A percentile compares a stretch with the other conserved stretches of the same genome.
These are phyloP conservation scores for Rhodamnia argentea DNA, from an alignment of 345 rosid genomes.

Conservation along the genomic window DNA sequence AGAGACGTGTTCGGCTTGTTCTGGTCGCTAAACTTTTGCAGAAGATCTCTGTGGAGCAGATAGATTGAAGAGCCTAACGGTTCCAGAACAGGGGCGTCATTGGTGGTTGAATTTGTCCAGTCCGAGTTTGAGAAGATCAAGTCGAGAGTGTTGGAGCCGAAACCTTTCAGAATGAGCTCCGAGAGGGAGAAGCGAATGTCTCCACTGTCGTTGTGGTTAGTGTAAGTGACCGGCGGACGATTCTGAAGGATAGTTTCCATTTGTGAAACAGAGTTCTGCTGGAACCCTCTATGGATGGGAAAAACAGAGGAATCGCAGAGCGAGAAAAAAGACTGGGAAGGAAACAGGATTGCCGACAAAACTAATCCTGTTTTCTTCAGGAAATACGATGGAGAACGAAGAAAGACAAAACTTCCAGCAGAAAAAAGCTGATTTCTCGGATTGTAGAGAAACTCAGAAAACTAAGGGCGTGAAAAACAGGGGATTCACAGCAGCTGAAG, in stretches of 20 bases:
- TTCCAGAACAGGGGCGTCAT: background rate
- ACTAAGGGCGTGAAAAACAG: background rate
- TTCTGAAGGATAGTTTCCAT: slow-evolving; percentile 34
- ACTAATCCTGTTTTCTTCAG: background rate
- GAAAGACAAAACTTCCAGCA: background rate
- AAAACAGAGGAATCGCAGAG: background rate
- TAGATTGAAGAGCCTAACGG: slow-evolving; percentile 76
- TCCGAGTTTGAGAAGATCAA: slow-evolving; percentile 62
- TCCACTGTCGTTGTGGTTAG: background rate
- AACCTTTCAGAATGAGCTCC: slow-evolving; percentile 53
- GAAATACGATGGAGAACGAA: background rate
- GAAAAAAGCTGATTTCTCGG: background rate
- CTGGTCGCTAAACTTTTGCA: slow-evolving; percentile 34
- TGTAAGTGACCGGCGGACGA: slow-evolving; percentile 3
- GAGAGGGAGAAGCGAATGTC: slow-evolving; percentile 50
- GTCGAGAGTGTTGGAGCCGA: slow-evolving; percentile 66
- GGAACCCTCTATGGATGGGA: background rate
- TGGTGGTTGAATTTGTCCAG: background rate
- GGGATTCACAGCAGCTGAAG: background rate
- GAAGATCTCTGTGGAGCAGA: slow-evolving; percentile 69
- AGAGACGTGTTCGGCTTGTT: background rate
- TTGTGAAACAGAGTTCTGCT: background rate
- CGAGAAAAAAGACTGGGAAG: background rate
- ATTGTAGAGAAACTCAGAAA: background rate
- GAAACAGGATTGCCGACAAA: background rate